Evolutionary conservation across 495 filamentous ascomycete species (phyloP).

Genomic region (Venustampulla echinocandica): DNA sequence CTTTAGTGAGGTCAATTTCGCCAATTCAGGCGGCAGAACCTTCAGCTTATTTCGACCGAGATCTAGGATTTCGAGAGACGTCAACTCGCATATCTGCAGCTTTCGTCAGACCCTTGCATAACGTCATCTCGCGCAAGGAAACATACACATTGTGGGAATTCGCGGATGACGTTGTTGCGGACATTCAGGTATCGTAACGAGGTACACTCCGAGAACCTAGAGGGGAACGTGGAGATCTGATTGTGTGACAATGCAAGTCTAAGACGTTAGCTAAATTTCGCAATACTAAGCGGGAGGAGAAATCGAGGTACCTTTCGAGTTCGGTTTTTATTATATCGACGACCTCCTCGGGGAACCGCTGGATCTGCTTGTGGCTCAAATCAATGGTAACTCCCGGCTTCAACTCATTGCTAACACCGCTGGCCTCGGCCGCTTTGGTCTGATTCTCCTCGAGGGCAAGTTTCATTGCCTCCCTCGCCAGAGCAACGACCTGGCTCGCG

Average conservation of each 20-base stretch:
- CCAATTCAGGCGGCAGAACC: constrained; percentile 68
- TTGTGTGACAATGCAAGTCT: constrained; percentile 91
- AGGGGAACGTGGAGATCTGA: constrained; percentile 65
- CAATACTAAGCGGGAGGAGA: constrained; percentile 12
- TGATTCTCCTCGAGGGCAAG: constrained; percentile 60
- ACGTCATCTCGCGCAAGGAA: not conserved
- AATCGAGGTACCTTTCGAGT: constrained; percentile 62
- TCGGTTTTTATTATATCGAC: constrained; percentile 90
- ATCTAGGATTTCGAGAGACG: constrained; percentile 85
- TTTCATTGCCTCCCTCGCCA: constrained; percentile 58
- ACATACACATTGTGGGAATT: constrained; percentile 58
- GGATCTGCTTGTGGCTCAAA: constrained; percentile 74
- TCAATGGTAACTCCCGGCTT: constrained; percentile 82
- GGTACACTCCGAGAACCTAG: constrained; percentile 75
- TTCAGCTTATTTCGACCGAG: constrained; percentile 77
- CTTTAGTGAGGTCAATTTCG: constrained; percentile 64
- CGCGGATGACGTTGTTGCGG: constrained; percentile 73
- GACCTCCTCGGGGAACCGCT: constrained; percentile 74
- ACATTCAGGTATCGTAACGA: constrained; percentile 94
- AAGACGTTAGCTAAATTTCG: constrained; percentile 9
- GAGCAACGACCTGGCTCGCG: constrained; percentile 39
- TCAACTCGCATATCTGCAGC: constrained; percentile 60
- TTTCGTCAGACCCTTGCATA: constrained; percentile 23
- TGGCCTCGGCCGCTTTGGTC: constrained; percentile 56
- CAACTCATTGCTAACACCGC: constrained; percentile 57